These are phyloP conservation scores for Backusella macrospora DNA, from an alignment of 192 early-diverging fungal species.

Conservation along the genomic window DNA sequence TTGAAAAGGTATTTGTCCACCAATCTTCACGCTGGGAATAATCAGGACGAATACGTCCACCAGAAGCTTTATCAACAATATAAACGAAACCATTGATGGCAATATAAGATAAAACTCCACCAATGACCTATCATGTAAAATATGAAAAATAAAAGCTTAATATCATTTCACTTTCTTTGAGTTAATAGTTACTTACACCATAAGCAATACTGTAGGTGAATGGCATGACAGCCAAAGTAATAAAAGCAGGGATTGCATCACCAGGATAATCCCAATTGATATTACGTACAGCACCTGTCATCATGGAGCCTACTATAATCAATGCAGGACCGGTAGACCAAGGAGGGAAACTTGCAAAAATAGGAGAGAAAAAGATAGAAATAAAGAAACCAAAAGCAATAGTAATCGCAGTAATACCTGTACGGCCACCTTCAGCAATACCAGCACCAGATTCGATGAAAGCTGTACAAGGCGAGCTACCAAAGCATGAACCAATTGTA, in stretches of 20 bases:
- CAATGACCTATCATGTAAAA: constrained; percentile 40
- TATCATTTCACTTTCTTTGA: too few species aligned
- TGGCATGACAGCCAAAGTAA: constrained; percentile 78
- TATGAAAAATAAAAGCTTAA: too few species aligned
- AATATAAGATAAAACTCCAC: constrained; percentile 70
- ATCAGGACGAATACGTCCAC: constrained; percentile 54
- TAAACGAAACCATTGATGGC: constrained; percentile 68
- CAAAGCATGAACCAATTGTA: constrained; percentile 68
- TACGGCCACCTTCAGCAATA: constrained; percentile 79
- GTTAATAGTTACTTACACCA: constrained; percentile 47
- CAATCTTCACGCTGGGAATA: constrained; percentile 38
- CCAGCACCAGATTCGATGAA: constrained; percentile 86
- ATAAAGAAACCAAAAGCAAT: constrained; percentile 76
- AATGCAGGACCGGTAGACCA: constrained; percentile 87
- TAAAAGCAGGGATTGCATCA: constrained; percentile 77
- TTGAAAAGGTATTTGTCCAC: constrained; percentile 31
- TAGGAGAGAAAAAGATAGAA: constrained; percentile 80
- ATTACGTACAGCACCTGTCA: constrained; percentile 65
- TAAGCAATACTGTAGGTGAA: constrained; percentile 85
- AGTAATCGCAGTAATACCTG: constrained; percentile 74
- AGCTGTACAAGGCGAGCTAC: constrained; percentile 75
- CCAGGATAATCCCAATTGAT: constrained; percentile 84
- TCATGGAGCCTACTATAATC: constrained; percentile 80
- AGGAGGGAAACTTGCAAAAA: constrained; percentile 83
- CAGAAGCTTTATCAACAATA: constrained; percentile 55